Percentiles rank a stretch among this genome's conserved stretches.
Evolutionary conservation across 2,329 filamentous ascomycete species (phyloP).

Genomic region (Ophiostoma perfectum): DNA sequence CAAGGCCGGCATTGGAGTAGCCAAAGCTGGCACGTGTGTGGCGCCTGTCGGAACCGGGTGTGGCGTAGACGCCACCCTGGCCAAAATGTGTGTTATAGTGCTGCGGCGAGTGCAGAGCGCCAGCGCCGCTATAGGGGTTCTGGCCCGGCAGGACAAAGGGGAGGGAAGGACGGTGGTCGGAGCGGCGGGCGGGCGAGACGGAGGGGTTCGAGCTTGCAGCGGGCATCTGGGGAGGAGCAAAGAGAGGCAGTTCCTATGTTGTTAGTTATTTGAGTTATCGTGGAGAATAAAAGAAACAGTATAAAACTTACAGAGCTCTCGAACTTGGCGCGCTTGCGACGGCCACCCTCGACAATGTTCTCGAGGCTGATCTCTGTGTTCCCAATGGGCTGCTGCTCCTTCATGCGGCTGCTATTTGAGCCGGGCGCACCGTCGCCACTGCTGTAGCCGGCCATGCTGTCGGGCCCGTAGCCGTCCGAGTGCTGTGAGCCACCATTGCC

Average conservation of each 20-base stretch:
- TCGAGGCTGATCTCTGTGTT: conserved; percentile 97
- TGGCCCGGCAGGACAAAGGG: conserved; percentile 72
- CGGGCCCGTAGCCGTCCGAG: conserved; percentile 48
- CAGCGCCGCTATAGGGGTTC: conserved; percentile 72
- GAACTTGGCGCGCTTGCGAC: conserved; percentile 88
- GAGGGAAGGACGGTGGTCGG: conserved; percentile 65
- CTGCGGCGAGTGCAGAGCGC: conserved; percentile 77
- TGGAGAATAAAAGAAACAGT: not conserved
- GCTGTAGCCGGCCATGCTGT: conserved; percentile 71
- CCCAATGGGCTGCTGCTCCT: conserved; percentile 67
- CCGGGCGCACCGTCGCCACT: conserved; percentile 78
- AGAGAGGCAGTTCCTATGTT: conserved; percentile 81
- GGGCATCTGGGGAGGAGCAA: conserved; percentile 89
- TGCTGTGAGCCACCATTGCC: conserved; percentile 37
- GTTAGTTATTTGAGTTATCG: not conserved
- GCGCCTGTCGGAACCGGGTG: conserved; percentile 56
- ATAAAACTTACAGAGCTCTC: conserved; percentile 77
- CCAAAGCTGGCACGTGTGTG: conserved; percentile 61
- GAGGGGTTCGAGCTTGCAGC: conserved; percentile 96
- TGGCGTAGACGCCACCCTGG: conserved; percentile 56
- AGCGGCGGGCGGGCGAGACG: conserved; percentile 80
- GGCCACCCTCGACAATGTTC: conserved; percentile 95
- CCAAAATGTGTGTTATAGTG: conserved; percentile 57
- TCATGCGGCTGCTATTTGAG: conserved; percentile 69
- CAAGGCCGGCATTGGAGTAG: conserved; percentile 38